A percentile compares a stretch with the other conserved stretches of the same genome.
Conservation (phyloP, 306 rosid species). For the Inga oerstediana region DNA sequence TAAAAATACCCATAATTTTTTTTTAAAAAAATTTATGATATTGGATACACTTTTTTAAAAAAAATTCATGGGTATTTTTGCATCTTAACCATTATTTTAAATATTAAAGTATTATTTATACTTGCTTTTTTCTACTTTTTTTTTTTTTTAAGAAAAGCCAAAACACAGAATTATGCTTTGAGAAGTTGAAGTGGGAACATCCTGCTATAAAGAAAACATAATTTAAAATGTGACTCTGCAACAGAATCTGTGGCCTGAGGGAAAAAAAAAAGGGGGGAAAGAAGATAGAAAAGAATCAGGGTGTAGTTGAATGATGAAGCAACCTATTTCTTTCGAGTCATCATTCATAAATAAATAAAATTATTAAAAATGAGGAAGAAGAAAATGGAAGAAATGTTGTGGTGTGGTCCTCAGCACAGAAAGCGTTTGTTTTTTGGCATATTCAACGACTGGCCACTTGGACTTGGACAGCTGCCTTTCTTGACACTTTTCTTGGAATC, state of each 20-base stretch:
- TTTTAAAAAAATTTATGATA: too few species aligned
- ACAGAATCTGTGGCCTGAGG: background rate
- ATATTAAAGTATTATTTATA: too few species aligned
- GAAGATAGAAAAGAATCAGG: background rate
- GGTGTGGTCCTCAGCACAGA: too few species aligned
- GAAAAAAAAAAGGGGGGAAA: background rate
- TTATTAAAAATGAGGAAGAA: background rate
- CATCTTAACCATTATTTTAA: too few species aligned
- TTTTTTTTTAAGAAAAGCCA: background rate
- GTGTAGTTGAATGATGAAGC: slow-evolving; percentile 20
- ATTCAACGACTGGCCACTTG: background rate
- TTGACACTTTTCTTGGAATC: background rate
- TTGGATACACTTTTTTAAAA: too few species aligned
- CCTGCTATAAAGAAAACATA: background rate
- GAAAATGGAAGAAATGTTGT: background rate
- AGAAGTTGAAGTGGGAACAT: slow-evolving; percentile 43
- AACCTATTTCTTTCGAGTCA: background rate
- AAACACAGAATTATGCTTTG: background rate
- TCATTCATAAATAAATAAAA: background rate
- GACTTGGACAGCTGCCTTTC: background rate
- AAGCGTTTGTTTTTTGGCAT: background rate
- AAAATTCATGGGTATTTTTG: too few species aligned
- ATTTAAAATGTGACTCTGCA: background rate
- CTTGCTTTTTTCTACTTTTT: background rate
- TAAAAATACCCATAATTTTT: too few species aligned